Conservation (phyloP, 306 rosid genomes). For the Cicer arietinum region DNA sequence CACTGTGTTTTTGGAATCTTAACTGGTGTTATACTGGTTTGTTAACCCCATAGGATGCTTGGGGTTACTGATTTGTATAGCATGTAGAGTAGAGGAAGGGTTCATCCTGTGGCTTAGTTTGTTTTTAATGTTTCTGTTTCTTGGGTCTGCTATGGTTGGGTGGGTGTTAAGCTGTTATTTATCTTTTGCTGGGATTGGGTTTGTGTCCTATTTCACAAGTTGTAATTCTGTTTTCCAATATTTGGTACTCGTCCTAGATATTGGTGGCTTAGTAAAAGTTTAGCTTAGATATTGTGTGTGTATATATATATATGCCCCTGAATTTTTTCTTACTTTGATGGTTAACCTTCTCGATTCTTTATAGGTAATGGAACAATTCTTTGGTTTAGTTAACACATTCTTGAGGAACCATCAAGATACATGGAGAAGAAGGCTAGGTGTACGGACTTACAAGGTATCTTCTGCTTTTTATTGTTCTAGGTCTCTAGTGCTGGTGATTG, state of each 20-base stretch:
- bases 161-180: background rate
- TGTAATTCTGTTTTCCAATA: background rate
- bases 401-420: slow-evolving; percentile 79
- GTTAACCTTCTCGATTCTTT: slow-evolving; percentile 40
- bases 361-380: slow-evolving; percentile 96
- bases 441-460: slow-evolving; percentile 90
- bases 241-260: background rate
- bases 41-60: slow-evolving; percentile 4
- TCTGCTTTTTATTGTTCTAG: slow-evolving; percentile 41
- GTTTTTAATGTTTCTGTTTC: background rate
- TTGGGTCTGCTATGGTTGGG: background rate
- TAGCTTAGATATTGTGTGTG: background rate
- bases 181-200: background rate
- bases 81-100: background rate
- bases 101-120: background rate
- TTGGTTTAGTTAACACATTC: slow-evolving; percentile 93
- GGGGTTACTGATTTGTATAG: background rate
- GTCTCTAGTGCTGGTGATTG: slow-evolving; percentile 27
- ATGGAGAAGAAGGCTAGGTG: slow-evolving; percentile 84
- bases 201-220: slow-evolving; percentile 7
- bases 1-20: slow-evolving; percentile 11
- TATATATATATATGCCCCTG: background rate
- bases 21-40: background rate
- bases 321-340: slow-evolving; percentile 7
- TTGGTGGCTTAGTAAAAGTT: background rate